phyloP scores from a whole-genome alignment of 2,329 filamentous ascomycete species.

The Aspergillus sp. region DNA sequence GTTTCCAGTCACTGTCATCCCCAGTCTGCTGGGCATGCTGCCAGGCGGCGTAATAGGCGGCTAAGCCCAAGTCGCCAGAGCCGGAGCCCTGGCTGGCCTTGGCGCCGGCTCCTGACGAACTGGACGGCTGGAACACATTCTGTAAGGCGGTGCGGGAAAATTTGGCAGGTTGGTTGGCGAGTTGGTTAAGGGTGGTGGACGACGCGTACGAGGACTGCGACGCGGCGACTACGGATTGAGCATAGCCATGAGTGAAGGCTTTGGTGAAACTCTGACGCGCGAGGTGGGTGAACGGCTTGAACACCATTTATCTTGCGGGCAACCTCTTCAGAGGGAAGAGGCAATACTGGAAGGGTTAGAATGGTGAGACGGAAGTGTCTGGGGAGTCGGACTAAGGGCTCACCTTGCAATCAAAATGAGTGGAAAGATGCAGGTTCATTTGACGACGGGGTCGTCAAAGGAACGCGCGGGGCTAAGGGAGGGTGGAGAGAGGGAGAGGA shows the following conservation, averaged over 20 bases:
- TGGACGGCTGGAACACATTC: conserved; percentile 67
- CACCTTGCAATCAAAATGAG: conserved; percentile 61
- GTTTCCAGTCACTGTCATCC: conserved; percentile 79
- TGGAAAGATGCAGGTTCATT: conserved; percentile 91
- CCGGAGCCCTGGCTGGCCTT: conserved; percentile 58
- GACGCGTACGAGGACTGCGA: conserved; percentile 80
- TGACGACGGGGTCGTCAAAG: conserved; percentile 89
- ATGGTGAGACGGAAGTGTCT: conserved; percentile 12
- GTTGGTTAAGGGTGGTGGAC: conserved; percentile 55
- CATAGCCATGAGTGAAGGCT: conserved; percentile 96
- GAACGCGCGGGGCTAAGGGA: conserved; percentile 64
- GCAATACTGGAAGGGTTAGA: conserved; percentile 40
- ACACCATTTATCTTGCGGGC: conserved; percentile 80
- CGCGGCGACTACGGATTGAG: conserved; percentile 93
- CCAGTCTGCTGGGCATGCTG: conserved; percentile 70
- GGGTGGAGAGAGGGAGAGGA: conserved; percentile 1
- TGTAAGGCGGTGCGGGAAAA: conserved; percentile 62
- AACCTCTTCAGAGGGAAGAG: conserved; percentile 63
- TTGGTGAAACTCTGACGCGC: conserved; percentile 97
- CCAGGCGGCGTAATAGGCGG: conserved; percentile 88
- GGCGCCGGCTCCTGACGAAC: conserved; percentile 50
- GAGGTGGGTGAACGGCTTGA: conserved; percentile 71
- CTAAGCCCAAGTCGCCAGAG: conserved; percentile 64
- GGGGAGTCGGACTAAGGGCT: not conserved
- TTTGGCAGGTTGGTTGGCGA: conserved; percentile 51